Evolutionary conservation across 1,284 basidiomycete genomes (phyloP).

Genomic region (Golubevia sp.): DNA sequence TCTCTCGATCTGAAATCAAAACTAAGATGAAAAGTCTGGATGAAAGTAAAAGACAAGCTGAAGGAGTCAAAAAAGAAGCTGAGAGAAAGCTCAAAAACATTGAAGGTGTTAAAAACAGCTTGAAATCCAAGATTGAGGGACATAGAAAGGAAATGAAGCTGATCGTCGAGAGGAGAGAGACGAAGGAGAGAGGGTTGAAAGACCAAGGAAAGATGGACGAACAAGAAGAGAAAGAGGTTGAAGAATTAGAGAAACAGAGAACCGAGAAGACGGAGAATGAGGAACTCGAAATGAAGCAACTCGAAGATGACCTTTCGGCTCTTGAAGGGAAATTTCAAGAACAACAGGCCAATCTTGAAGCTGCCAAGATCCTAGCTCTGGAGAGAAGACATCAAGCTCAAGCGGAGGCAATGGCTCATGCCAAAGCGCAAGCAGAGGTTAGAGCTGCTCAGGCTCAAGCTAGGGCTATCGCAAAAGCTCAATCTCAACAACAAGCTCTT

Average conservation of each 20-base stretch:
- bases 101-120: slow-evolving; percentile 11
- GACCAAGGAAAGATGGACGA: neutral
- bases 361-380: slow-evolving; percentile 16
- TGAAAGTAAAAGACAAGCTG: slow-evolving; percentile 42
- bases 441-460: neutral
- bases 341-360: slow-evolving; percentile 9
- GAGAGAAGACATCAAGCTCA: slow-evolving; percentile 6
- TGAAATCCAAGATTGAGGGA: neutral
- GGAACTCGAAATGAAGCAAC: slow-evolving; percentile 19
- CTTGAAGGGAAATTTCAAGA: neutral
- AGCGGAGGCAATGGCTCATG: neutral
- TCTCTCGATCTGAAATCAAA: slow-evolving; percentile 27
- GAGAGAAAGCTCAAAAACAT: slow-evolving; percentile 37
- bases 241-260: neutral
- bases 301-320: neutral
- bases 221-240: neutral
- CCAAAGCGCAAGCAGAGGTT: slow-evolving; percentile 4
- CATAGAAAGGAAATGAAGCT: slow-evolving; percentile 1
- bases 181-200: neutral
- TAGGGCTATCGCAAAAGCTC: slow-evolving; percentile 2
- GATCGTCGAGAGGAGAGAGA: neutral
- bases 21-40: slow-evolving; percentile 39
- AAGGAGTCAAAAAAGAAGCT: slow-evolving; percentile 31
- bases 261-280: slow-evolving; percentile 4
- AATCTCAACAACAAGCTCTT: slow-evolving; percentile 21